Base-by-base conservation (phyloP, 768 basidiomycete genomes). In the Suillus hirtellus region DNA sequence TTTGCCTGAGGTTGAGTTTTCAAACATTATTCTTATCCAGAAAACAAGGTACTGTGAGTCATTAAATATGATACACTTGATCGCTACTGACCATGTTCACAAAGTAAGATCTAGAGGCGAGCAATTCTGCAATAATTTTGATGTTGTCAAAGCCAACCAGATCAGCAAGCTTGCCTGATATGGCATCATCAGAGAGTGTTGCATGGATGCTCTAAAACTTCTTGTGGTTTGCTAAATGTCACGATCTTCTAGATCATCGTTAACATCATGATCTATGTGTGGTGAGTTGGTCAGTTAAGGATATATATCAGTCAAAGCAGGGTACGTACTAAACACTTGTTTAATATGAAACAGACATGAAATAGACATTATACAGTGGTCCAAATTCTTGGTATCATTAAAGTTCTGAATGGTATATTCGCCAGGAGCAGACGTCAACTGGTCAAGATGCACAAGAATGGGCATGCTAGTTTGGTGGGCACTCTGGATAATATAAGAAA, bases 91-190 rank as follows among this genome's bases (percentile, higher is more conserved):
- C 90, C 73, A 87, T 78, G 67, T 78, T 67, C 35, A 75, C 78
- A 38, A 89, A 70, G 1, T 73, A 70, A 7, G 67, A 65, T 24
- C 95, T 86, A 37, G 86, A 80, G 19, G 78, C 71, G 2, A 96
- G 74, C 34, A 97, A 82, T 47, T 90, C 84, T 76, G 84, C 84
- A 9, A 90, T 86, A 40, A 95, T 77, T 34, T 92, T 92, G 54
- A 98, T 86, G n/a, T 89, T 84, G 58, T 96, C 92, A 72, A 89
- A 93, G 2, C 95, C 96, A 56, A 96, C 73, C 10, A 92, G 77
- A 64, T 97, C 95, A 9, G 84, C 85, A 10, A 97, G 73, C 67
- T 93, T 89, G 34, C 78, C 84, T 34, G 93, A 90, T 37, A 97
- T 89, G 24, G 84, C 86, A 38, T 95, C 92, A 66, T 89, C 81